Conservation (phyloP, 495 filamentous ascomycete genomes). For the Penicillium salamii region DNA sequence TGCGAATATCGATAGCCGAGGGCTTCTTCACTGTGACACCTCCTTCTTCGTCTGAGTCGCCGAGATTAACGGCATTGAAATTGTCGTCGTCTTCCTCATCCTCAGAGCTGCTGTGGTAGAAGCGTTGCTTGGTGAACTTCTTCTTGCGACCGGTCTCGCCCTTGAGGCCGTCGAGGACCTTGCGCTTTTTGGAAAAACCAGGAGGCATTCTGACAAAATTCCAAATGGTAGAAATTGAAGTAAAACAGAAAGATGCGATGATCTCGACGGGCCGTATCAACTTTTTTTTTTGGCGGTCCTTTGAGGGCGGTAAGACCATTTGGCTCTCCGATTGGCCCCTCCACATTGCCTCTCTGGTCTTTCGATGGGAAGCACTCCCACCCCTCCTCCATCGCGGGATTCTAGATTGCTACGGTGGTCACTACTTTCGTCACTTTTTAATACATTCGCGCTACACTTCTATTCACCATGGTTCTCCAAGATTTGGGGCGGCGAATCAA, state of each 20-base stretch:
- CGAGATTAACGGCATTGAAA: conserved; percentile 62
- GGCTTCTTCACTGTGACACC: conserved; percentile 20
- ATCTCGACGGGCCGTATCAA: conserved; percentile 17
- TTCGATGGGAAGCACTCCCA: conserved; percentile 19
- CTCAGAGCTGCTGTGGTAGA: conserved; percentile 74
- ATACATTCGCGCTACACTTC: neutral
- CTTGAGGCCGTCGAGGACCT: conserved; percentile 55
- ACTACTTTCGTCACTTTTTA: conserved; percentile 7
- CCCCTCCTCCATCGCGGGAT: conserved; percentile 18
- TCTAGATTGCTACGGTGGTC: conserved; percentile 3
- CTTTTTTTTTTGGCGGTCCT: conserved; percentile 26
- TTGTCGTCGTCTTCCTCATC: conserved; percentile 50
- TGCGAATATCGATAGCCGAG: conserved; percentile 6
- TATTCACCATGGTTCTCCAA: conserved; percentile 84
- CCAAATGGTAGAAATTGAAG: conserved; percentile 7
- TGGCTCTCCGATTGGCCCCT: conserved; percentile 39
- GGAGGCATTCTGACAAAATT: conserved; percentile 35
- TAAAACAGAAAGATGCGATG: conserved; percentile 1
- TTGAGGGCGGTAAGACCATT: conserved; percentile 24
- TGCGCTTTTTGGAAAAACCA: conserved; percentile 54
- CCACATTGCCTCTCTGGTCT: conserved; percentile 27
- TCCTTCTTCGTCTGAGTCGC: conserved; percentile 62
- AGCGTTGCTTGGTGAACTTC: conserved; percentile 66
- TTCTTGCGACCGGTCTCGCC: conserved; percentile 54
- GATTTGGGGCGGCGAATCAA: conserved; percentile 98